These are phyloP conservation scores for Begonia fuchsioides DNA, from an alignment of 306 rosid genomes.

Conservation along the genomic window DNA sequence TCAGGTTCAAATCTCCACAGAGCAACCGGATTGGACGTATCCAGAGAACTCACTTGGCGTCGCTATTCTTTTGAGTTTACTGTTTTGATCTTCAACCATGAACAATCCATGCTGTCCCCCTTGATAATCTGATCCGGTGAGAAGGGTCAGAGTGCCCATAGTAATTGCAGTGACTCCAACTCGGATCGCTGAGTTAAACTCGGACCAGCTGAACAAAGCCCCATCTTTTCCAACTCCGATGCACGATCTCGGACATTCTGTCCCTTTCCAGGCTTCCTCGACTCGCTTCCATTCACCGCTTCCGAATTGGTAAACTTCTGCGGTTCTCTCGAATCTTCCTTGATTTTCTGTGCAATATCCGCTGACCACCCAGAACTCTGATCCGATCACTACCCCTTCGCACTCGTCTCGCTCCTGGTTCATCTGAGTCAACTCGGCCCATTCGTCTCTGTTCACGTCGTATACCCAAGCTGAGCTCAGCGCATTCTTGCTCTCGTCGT, in stretches of 20 bases:
- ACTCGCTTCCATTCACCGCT: constrained; percentile 30
- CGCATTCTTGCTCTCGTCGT: constrained; percentile 49
- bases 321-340: constrained; percentile 41
- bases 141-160: too few species aligned
- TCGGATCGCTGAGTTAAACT: constrained; percentile 24
- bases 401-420: constrained; percentile 56
- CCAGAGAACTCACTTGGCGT: constrained; percentile 22
- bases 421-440: constrained; percentile 28
- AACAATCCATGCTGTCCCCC: constrained; percentile 36
- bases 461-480: constrained; percentile 37
- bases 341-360: constrained; percentile 60
- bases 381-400: constrained; percentile 23
- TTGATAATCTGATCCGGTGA: constrained; percentile 9
- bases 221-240: constrained; percentile 32
- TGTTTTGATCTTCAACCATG: constrained; percentile 17
- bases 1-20: constrained; percentile 25
- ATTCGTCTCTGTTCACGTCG: constrained; percentile 31
- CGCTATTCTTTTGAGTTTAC: constrained; percentile 3
- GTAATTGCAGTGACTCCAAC: background rate
- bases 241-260: constrained; percentile 46
- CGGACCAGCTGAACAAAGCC: constrained; percentile 14
- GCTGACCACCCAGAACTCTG: constrained; percentile 26
- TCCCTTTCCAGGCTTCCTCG: constrained; percentile 20
- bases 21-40: constrained; percentile 53
- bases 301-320: constrained; percentile 32